Evolutionary conservation across 2,329 filamentous ascomycete genomes (phyloP).

Genomic region (Cladophialophora bantiana): DNA sequence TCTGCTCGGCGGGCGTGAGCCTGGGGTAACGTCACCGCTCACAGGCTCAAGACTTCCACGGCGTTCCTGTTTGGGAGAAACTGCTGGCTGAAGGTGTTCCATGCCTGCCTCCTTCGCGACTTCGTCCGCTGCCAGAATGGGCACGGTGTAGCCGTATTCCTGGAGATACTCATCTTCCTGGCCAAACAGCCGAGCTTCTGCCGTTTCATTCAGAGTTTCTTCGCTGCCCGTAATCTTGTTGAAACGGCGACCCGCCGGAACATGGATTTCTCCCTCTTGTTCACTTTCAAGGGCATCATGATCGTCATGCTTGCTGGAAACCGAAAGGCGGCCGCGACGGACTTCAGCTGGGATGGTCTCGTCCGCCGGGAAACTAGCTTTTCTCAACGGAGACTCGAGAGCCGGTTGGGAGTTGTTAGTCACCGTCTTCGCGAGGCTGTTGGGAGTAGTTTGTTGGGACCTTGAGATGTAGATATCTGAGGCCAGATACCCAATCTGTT

Average conservation of each 20-base stretch:
- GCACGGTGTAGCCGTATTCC: constrained; percentile 70
- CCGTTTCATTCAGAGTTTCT: constrained; percentile 51
- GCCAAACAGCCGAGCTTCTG: constrained; percentile 57
- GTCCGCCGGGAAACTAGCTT: constrained; percentile 57
- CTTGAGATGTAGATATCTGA: constrained; percentile 83
- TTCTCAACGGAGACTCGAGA: constrained; percentile 61
- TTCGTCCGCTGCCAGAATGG: constrained; percentile 90
- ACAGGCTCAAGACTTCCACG: constrained; percentile 66
- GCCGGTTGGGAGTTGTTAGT: constrained; percentile 55
- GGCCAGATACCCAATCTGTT: constrained; percentile 88
- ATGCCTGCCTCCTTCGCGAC: constrained; percentile 74
- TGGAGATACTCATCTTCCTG: constrained; percentile 61
- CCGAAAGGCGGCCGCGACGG: constrained; percentile 37
- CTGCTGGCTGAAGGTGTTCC: constrained; percentile 77
- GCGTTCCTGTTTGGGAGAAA: constrained; percentile 75
- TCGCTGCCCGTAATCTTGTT: constrained; percentile 50
- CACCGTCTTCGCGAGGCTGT: constrained; percentile 50
- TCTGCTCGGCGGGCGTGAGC: constrained; percentile 66
- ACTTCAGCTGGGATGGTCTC: constrained; percentile 38
- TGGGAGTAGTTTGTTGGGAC: constrained; percentile 70
- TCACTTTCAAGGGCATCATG: constrained; percentile 53
- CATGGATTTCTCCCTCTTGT: constrained; percentile 72
- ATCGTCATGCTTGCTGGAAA: constrained; percentile 35
- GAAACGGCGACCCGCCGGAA: constrained; percentile 64
- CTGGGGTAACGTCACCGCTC: constrained; percentile 59